Evolutionary conservation across 768 basidiomycete species (phyloP).

Genomic region (Rhodotorula kratochvilovae): DNA sequence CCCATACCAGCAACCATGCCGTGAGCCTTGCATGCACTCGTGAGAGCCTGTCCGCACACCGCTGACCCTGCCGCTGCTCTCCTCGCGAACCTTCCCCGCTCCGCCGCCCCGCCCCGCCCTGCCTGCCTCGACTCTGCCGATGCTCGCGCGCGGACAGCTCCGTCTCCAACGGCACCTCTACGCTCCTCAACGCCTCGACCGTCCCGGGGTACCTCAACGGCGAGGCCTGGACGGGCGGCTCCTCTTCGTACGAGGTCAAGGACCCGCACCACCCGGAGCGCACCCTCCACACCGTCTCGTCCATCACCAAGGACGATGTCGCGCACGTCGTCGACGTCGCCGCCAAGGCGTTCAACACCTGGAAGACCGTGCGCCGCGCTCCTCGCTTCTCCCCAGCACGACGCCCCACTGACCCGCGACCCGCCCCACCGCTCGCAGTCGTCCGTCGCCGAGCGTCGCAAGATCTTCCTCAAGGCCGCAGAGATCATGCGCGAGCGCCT

Average conservation of each 20-base stretch:
- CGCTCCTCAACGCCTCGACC: constrained; percentile 10
- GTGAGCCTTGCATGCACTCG: not conserved
- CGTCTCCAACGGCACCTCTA: not conserved
- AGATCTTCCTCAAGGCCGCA: constrained; percentile 38
- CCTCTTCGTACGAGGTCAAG: constrained; percentile 8
- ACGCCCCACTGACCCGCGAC: too few relatives aligned
- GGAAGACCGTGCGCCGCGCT: constrained; percentile 17
- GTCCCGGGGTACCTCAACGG: constrained; percentile 29
- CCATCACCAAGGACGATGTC: constrained; percentile 27
- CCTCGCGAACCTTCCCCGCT: too few relatives aligned
- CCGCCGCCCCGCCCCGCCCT: too few relatives aligned
- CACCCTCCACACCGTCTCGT: constrained; percentile 20
- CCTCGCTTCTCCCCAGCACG: not conserved
- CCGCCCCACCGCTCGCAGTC: too few relatives aligned
- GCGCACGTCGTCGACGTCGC: constrained; percentile 8
- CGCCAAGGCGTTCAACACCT: not conserved
- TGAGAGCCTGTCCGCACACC: too few relatives aligned
- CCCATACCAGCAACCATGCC: not conserved
- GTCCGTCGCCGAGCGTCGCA: constrained; percentile 23
- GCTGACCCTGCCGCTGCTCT: too few relatives aligned
- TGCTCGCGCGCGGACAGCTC: not conserved
- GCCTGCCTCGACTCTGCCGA: not conserved
- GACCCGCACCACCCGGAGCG: constrained; percentile 28
- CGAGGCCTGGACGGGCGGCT: constrained; percentile 7
- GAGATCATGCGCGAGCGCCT: constrained; percentile 21